These are phyloP conservation scores for Penicillium sp. DNA, from an alignment of 2,329 filamentous ascomycete species.

Conservation along the genomic window DNA sequence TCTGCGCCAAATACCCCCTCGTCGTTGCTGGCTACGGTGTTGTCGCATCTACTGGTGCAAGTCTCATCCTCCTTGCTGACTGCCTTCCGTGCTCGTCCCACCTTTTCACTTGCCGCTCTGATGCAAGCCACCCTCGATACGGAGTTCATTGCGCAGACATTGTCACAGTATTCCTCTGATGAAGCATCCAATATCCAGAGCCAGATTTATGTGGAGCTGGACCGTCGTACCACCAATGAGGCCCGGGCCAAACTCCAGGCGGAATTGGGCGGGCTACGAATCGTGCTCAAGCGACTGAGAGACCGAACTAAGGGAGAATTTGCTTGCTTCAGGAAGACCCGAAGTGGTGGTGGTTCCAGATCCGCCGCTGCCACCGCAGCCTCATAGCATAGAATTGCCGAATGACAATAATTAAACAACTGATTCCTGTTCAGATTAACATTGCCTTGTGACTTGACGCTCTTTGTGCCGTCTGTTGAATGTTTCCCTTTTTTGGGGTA, in stretches of 20 bases:
- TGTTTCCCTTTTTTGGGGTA: no score
- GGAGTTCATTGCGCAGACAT: constrained; percentile 91
- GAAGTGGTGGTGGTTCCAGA: constrained; percentile 32
- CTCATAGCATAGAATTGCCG: constrained; percentile 10
- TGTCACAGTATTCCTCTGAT: constrained; percentile 83
- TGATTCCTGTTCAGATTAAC: no score
- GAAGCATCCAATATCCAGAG: constrained; percentile 74
- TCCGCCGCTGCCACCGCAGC: constrained; percentile 9
- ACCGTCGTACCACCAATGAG: constrained; percentile 81
- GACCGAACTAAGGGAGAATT: constrained; percentile 82
- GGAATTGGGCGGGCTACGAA: constrained; percentile 84
- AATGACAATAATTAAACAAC: no score
- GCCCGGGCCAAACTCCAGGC: constrained; percentile 73
- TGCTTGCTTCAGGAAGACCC: constrained; percentile 69
- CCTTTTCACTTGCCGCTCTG: constrained; percentile 71
- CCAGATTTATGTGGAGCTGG: constrained; percentile 86
- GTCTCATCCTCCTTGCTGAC: constrained; percentile 72
- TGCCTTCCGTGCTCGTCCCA: constrained; percentile 62
- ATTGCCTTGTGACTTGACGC: no score
- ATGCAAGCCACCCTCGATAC: constrained; percentile 98
- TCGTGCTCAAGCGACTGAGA: constrained; percentile 73
- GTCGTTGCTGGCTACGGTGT: constrained; percentile 69
- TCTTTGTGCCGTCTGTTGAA: no score
- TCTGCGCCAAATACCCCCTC: constrained; percentile 58
- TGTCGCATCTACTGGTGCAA: constrained; percentile 81